Percentiles rank a stretch among this genome's conserved stretches.
Evolutionary conservation across 1,139 yeast genomes (phyloP).

Genomic region (Candida tetrigidarum): DNA sequence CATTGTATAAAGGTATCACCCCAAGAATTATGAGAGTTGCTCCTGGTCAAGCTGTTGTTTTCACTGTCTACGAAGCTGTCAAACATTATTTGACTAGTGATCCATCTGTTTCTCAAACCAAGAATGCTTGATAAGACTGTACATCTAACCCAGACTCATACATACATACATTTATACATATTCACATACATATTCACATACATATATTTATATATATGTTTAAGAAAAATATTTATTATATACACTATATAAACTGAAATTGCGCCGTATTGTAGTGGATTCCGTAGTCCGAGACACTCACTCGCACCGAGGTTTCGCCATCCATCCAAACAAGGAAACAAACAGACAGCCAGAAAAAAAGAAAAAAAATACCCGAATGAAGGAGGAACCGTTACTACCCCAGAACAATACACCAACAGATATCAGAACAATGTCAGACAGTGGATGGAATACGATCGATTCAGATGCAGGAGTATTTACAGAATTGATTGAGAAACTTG

Average conservation of each 20-base stretch:
- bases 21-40: slow-evolving; percentile 99
- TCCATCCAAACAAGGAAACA: not conserved
- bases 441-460: slow-evolving; percentile 72
- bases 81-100: slow-evolving; percentile 64
- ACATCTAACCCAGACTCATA: too few relatives aligned
- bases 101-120: slow-evolving; percentile 12
- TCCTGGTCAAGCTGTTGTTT: slow-evolving; percentile 98
- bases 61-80: slow-evolving; percentile 93
- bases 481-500: slow-evolving; percentile 61
- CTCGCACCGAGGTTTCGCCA: not conserved
- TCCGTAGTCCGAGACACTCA: too few relatives aligned
- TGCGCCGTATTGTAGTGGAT: too few relatives aligned
- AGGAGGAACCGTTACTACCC: too few relatives aligned
- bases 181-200: too few relatives aligned
- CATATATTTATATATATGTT: too few relatives aligned
- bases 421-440: slow-evolving; percentile 14
- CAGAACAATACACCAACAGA: not conserved
- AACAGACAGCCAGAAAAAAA: not conserved
- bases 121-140: too few relatives aligned
- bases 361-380: not conserved
- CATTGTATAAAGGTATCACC: slow-evolving; percentile 95
- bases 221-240: not conserved
- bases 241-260: too few relatives aligned
- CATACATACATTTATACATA: too few relatives aligned
- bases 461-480: slow-evolving; percentile 80